Base-by-base conservation (phyloP, 495 filamentous ascomycete genomes). In the Aspergillus nidulans region DNA sequence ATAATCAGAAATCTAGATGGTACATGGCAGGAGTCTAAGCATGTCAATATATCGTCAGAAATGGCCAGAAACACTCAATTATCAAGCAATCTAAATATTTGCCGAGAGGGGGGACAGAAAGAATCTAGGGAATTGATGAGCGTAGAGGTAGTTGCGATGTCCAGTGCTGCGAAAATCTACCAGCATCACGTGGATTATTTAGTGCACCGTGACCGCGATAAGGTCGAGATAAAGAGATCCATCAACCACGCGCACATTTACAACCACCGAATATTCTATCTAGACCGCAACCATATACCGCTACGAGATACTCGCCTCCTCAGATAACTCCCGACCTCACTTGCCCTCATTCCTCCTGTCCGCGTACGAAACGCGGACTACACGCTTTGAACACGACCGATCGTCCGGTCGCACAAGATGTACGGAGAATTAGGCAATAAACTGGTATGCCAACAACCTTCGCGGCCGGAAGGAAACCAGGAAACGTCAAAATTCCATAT, bases 401-500 rank as follows among this genome's bases (percentile, higher is more conserved):
- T 19, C 16, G 5, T 4, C 16, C 8, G 16, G 9, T 13, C 7
- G 41, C n/a, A 16, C 52, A 56, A 30, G 47, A 96, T 97, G 91
- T 94, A 97, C 76, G 92, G 92, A 57, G 92, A 97, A 66, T 73
- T 90, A 34, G 90, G 88, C 30, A 91, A 90, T 66, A 97, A 96
- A 70, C 68, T 92, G 64, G 86, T 90, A 69, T 18, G 75, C 69
- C 7, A 30, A 5, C 30, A 32, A 16, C 10, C 43, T 46, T 45
- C 18, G 7, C 6, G 1, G 6, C 15, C 26, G 18, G 13, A 20
- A 4, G 6, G 36, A 9, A 2, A n/a, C 6, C 5, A 24, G 10
- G 23, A 47, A 32, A 13, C 7, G 18, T 2, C 12, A 16, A 16
- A n/a, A 52, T 26, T 21, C 49, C 7, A 5, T 21, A n/a, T 19